Conservation (phyloP, 306 rosid species). For the Oxytropis ochrocephala region DNA sequence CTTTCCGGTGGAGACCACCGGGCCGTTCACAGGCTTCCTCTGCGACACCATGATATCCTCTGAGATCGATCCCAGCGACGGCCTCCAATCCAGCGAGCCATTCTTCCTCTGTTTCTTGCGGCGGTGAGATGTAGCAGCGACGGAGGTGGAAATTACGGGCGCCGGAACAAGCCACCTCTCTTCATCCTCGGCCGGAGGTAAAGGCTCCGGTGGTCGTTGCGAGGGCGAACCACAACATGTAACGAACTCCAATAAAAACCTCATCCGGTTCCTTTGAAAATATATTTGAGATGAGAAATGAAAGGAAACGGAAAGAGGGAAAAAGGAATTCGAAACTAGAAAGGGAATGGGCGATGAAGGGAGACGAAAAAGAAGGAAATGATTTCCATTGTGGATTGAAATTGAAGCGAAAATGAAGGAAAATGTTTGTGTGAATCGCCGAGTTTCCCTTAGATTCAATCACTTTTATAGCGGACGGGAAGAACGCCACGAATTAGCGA, state of each 20-base stretch:
- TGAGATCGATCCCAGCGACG: constrained; percentile 45
- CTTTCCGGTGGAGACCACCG: neutral
- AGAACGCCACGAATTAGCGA: neutral
- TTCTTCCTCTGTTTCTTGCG: constrained; percentile 8
- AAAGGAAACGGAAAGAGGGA: neutral
- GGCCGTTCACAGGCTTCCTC: neutral
- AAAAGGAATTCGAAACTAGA: neutral
- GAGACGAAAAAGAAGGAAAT: neutral
- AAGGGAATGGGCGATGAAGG: neutral
- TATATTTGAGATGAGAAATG: neutral
- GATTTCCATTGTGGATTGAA: neutral
- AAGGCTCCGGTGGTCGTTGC: neutral
- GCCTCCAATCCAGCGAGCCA: constrained; percentile 43
- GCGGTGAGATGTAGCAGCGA: neutral
- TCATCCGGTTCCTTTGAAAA: constrained; percentile 25
- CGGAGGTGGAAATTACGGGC: neutral
- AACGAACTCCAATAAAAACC: constrained; percentile 37
- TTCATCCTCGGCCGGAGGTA: neutral
- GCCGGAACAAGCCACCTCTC: constrained; percentile 22
- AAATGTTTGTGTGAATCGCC: neutral
- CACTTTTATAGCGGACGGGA: neutral
- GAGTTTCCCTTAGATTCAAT: neutral
- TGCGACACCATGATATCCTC: constrained; percentile 29
- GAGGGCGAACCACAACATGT: constrained; percentile 36
- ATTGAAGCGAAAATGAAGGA: neutral